Conservation (phyloP, 1,284 basidiomycete genomes). For the Quambalaria eucalypti region DNA sequence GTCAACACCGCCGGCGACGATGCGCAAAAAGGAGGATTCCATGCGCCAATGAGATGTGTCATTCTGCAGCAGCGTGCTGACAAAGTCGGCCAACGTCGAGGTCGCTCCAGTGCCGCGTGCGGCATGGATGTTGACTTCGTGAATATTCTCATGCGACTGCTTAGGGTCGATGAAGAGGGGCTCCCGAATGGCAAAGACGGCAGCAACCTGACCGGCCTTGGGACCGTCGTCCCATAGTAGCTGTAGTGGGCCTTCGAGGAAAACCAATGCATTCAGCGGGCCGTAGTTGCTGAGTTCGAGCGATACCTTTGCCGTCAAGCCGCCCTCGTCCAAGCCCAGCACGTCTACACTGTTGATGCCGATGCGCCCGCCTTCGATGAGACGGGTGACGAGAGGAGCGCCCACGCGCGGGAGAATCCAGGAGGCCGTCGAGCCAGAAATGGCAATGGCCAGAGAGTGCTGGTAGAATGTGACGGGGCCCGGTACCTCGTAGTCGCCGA, state of each 20-base stretch:
- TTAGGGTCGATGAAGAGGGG: conserved; percentile 17
- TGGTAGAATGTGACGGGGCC: conserved; percentile 24
- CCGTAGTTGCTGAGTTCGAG: conserved; percentile 28
- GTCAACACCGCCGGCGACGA: conserved; percentile 26
- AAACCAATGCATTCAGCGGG: conserved; percentile 22
- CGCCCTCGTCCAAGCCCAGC: conserved; percentile 25
- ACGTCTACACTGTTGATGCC: conserved; percentile 21
- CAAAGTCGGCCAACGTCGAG: conserved; percentile 22
- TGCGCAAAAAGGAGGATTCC: conserved; percentile 14
- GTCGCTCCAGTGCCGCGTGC: not conserved
- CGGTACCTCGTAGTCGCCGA: conserved; percentile 27
- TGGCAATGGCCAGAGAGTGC: conserved; percentile 28
- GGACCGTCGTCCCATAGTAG: not conserved
- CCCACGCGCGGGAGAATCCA: conserved; percentile 23
- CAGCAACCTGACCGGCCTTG: conserved; percentile 9
- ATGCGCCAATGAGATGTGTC: conserved; percentile 12
- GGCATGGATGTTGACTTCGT: conserved; percentile 8
- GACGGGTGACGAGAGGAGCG: conserved; percentile 22
- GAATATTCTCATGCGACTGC: conserved; percentile 11
- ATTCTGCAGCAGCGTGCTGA: conserved; percentile 16
- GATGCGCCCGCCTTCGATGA: conserved; percentile 25
- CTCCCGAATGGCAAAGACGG: conserved; percentile 14
- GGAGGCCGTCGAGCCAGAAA: conserved; percentile 25
- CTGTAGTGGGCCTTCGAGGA: conserved; percentile 14
- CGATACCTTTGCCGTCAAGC: conserved; percentile 20